Evolutionary conservation across 176 grass and related monocot genomes (phyloP).

Genomic region (Paspalum notatum): DNA sequence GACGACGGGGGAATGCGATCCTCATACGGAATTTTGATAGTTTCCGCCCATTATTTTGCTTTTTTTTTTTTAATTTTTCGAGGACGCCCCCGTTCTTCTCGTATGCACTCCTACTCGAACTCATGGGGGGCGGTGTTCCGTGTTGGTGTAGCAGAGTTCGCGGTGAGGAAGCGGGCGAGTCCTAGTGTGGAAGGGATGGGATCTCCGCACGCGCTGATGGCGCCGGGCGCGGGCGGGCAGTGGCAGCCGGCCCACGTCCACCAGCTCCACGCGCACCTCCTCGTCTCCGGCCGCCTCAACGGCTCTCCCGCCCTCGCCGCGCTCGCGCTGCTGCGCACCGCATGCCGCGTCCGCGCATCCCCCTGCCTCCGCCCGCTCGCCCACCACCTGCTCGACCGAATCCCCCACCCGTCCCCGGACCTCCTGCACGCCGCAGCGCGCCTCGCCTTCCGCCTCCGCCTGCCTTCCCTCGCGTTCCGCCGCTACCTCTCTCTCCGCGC

Average conservation of each 20-base stretch:
- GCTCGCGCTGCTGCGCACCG: conserved; percentile 40
- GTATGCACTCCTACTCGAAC: no score
- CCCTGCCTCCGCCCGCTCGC: conserved; percentile 45
- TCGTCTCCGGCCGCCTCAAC: conserved; percentile 45
- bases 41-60: background rate
- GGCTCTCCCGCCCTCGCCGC: conserved; percentile 18
- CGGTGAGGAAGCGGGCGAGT: conserved; percentile 37
- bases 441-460: conserved; percentile 29
- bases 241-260: conserved; percentile 51
- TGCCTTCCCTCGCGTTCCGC: conserved; percentile 31
- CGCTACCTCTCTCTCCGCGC: conserved; percentile 36
- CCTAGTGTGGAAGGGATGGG: conserved; percentile 23
- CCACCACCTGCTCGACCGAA: conserved; percentile 33
- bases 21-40: background rate
- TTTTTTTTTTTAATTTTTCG: background rate
- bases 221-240: background rate
- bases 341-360: conserved; percentile 20
- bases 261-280: conserved; percentile 49
- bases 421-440: conserved; percentile 43
- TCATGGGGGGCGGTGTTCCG: conserved; percentile 9
- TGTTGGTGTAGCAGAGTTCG: conserved; percentile 48
- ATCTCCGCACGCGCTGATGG: background rate
- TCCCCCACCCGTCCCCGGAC: background rate
- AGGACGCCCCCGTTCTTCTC: conserved; percentile 23
- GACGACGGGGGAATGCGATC: background rate